phyloP scores from a whole-genome alignment of 1,284 basidiomycete species.

The Apiotrichum brassicae region DNA sequence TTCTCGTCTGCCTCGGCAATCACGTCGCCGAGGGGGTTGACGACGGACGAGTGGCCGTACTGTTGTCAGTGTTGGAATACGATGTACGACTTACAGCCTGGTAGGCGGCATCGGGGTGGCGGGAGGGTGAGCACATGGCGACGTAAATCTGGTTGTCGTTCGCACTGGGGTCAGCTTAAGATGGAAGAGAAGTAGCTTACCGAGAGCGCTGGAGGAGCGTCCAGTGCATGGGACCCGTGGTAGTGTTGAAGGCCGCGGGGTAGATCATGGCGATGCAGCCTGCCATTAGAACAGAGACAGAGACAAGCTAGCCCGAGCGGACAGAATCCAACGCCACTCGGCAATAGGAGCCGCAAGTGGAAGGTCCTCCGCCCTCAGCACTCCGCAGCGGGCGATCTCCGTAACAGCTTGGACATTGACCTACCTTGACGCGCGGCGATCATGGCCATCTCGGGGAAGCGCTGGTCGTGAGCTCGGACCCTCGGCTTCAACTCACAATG shows the following conservation, averaged over 20 bases:
- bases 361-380: background rate
- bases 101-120: slow-evolving; percentile 71
- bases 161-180: slow-evolving; percentile 54
- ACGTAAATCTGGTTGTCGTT: slow-evolving; percentile 95
- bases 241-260: slow-evolving; percentile 59
- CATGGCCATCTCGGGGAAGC: slow-evolving; percentile 93
- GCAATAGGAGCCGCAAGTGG: background rate
- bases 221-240: slow-evolving; percentile 96
- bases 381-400: background rate
- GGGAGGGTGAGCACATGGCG: slow-evolving; percentile 90
- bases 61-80: slow-evolving; percentile 34
- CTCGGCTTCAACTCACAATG: slow-evolving; percentile 32
- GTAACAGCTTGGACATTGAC: too few species aligned
- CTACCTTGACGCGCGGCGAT: slow-evolving; percentile 78
- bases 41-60: slow-evolving; percentile 86
- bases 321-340: too few species aligned
- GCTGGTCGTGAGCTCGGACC: slow-evolving; percentile 31
- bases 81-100: slow-evolving; percentile 62
- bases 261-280: slow-evolving; percentile 88
- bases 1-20: slow-evolving; percentile 69
- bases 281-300: slow-evolving; percentile 33
- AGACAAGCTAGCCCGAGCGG: background rate
- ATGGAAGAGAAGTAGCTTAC: slow-evolving; percentile 48
- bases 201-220: slow-evolving; percentile 81
- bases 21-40: slow-evolving; percentile 81